These are phyloP conservation scores for Mycena amicta DNA, from an alignment of 768 basidiomycete genomes.

Conservation along the genomic window DNA sequence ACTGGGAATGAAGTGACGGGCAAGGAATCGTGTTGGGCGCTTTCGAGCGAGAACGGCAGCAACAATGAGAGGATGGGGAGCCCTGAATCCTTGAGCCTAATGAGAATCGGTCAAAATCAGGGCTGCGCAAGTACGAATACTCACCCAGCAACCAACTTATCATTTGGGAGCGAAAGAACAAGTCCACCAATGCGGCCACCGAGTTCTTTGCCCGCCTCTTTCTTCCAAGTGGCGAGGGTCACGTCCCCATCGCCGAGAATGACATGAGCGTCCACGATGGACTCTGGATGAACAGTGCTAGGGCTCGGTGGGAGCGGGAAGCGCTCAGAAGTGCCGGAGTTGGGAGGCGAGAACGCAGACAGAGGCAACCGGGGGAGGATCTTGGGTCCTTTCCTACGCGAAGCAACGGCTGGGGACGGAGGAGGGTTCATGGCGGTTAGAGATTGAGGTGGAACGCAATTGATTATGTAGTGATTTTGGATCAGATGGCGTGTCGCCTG, in stretches of 20 bases:
- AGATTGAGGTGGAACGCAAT: neutral
- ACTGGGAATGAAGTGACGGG: slow-evolving; percentile 45
- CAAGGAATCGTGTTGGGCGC: slow-evolving; percentile 39
- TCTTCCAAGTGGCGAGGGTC: slow-evolving; percentile 53
- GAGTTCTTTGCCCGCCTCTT: slow-evolving; percentile 49
- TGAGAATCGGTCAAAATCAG: slow-evolving; percentile 21
- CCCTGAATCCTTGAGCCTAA: slow-evolving; percentile 24
- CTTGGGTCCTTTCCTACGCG: slow-evolving; percentile 65
- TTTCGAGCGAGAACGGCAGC: slow-evolving; percentile 62
- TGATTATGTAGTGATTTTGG: slow-evolving; percentile 23
- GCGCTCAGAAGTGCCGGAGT: slow-evolving; percentile 62
- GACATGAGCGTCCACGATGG: slow-evolving; percentile 72
- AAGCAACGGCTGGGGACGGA: slow-evolving; percentile 44
- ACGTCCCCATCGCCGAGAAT: slow-evolving; percentile 42
- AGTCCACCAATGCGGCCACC: slow-evolving; percentile 52
- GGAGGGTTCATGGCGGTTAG: slow-evolving; percentile 20
- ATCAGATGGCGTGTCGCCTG: neutral
- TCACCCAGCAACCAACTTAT: slow-evolving; percentile 50
- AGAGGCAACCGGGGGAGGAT: slow-evolving; percentile 71
- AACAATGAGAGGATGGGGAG: slow-evolving; percentile 56
- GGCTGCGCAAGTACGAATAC: slow-evolving; percentile 22
- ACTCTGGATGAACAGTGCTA: slow-evolving; percentile 60
- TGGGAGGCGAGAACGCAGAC: slow-evolving; percentile 76
- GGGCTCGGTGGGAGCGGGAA: slow-evolving; percentile 75
- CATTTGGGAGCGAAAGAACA: slow-evolving; percentile 54